These are phyloP conservation scores for Pyrenophora tritici-repentis DNA, from an alignment of 2,329 filamentous ascomycete species.

Conservation along the genomic window DNA sequence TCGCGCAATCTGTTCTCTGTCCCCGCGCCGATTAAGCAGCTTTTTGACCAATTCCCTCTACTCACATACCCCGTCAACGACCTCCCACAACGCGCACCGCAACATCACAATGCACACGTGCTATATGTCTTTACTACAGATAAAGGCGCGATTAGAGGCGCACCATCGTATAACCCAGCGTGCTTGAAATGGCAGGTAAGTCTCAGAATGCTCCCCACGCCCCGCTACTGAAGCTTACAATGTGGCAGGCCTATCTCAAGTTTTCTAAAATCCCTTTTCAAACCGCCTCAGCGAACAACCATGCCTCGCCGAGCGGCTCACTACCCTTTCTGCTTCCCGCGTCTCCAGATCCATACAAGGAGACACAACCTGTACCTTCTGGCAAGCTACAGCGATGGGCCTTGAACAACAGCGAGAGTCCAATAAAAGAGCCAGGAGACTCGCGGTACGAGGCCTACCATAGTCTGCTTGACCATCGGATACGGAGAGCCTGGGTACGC, in stretches of 20 bases:
- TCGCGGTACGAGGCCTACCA: constrained; percentile 74
- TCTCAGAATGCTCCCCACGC: neutral
- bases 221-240: constrained; percentile 13
- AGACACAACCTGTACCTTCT: constrained; percentile 58
- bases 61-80: constrained; percentile 74
- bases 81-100: constrained; percentile 67
- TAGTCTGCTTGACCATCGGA: constrained; percentile 73
- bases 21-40: constrained; percentile 74
- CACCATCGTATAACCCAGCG: constrained; percentile 84
- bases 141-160: constrained; percentile 63
- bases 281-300: constrained; percentile 78
- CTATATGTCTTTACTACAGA: constrained; percentile 78
- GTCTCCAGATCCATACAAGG: constrained; percentile 35
- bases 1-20: constrained; percentile 54
- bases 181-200: constrained; percentile 96
- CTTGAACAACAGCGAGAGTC: constrained; percentile 49
- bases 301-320: constrained; percentile 86
- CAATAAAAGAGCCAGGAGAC: constrained; percentile 55
- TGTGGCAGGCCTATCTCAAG: constrained; percentile 75
- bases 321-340: constrained; percentile 81
- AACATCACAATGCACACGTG: constrained; percentile 56
- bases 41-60: constrained; percentile 87
- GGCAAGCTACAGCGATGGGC: constrained; percentile 73
- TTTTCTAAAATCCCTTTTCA: constrained; percentile 72
- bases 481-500: constrained; percentile 83